Base-by-base conservation (phyloP, 208 protist genomes). In the Acanthamoeba sp. region DNA sequence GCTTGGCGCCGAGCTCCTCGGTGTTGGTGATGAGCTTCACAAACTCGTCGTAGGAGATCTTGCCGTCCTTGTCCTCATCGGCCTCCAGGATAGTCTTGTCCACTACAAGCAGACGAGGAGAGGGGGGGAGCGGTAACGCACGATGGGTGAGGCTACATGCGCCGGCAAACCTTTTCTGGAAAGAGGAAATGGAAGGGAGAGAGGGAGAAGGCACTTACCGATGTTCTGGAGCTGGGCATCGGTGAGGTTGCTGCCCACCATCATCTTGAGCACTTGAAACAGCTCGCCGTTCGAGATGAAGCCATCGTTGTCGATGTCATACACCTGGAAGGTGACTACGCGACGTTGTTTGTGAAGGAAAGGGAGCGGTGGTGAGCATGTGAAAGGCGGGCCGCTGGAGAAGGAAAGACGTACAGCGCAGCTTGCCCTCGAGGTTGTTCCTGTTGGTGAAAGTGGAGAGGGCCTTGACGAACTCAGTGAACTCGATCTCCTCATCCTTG, bases 281-380 rank as follows among this genome's bases (percentile, higher is more conserved):
- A 98, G 95, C 82, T 98, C 98, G 50, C 97, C 98, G 94, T 98
- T 98, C 32, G 93, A 96, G 91, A 98, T 98, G 90, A 95, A 98
- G 4, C 98, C 98, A 93, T 98, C 98, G 55, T 93, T 64, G 93
- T 98, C 97, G 27, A 98, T 96, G 95, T 98, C 98, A 89, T 98
- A 98, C 4, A 98, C 97, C 73, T 97, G 34, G 82, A 98, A 98
- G 16, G 48, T 87, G 40, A 87, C 40, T 87, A 40, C 29, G 76
- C 32, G 29, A 29, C 5, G 50, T 18, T 71, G 27, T 18, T n/a
- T 5, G 84, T n/a, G 52, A 29, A 69, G 14, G 36, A 91, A 10
- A 91, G 10, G 29, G 7, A 91, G 38, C 14, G 6, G 38, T 50
- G 55, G 42, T 24, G 27, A 59, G 18, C 9, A 93, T 14, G 20